Evolutionary conservation across 352 stramenopile species (phyloP), one percentile per base, ranked within the genome.

Genomic region (Globisporangium sylvaticum): DNA sequence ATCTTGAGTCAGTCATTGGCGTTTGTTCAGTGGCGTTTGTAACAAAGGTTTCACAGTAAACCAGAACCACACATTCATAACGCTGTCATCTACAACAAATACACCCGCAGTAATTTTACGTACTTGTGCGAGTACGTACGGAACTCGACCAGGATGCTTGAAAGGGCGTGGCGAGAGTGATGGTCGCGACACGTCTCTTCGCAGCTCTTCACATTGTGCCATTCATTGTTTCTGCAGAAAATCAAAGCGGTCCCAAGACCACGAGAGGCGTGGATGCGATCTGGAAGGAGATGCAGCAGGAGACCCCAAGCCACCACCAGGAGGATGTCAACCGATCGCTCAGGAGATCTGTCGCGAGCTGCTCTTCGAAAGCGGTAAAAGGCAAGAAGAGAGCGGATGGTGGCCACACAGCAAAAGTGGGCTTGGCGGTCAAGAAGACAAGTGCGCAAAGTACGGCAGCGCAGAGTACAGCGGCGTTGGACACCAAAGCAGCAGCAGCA

Each of bases 261-360:
- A 24, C 29, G 20, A 60, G 54, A 7, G 34, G 65, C 31, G 69
- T 83, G 55, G 79, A 89, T 46, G 69, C 66, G 20, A 63, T 86
- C 53, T 90, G 82, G 80, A 63, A 78, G 44, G 73, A 85, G 59
- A 75, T 89, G 72, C 68, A 77, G 65, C 73, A 68, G 29, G 78
- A 77, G 42, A 70, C 73, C 12, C 54, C 59, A 15, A 8, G 18
- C 42, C 42, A 18, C 42, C 42, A 6, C 42, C 22, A 54, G 52
- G 66, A 62, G 6, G 65, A 79, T 10, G 70, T 87, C 39, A 64
- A 60, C 39, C 68, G 71, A 24, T 66, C 82, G 29, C 67, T 88
- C 6, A 66, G 76, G 18, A 81, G 83, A 67, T 87, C 79, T 0
- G 78, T 78, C 60, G 72, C 68, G 4, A 57, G 50, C n/a, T 34